Base-by-base conservation (phyloP, 257 asterid species). In the Henckelia pumila region DNA sequence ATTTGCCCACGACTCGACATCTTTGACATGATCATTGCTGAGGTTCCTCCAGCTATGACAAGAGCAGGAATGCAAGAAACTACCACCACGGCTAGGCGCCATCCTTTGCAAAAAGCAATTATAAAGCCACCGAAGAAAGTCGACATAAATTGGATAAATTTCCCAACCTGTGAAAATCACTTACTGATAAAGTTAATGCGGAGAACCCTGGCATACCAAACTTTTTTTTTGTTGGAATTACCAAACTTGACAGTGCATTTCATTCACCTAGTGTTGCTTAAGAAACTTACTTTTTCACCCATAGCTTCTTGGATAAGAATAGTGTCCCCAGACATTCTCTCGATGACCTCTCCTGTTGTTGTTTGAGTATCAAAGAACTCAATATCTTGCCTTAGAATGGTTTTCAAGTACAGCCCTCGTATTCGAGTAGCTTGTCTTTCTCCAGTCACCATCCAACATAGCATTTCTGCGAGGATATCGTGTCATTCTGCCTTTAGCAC, bases 271-370 rank as follows among this genome's bases (percentile, higher is more conserved):
- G 3, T 17, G 13, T 28, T 71, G 32, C 25, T 49, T 20, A 29
- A 32, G 5, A 53, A 44, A 7, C 63, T 68, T 59, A 90, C 96
- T 63, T 91, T 91, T 78, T 84, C 95, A 0, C 96, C 92, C 89
- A 91, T 84, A 61, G 97, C 96, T 22, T 91, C 95, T 80, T 91
- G 97, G 50, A 91, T 86, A 67, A 87, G 87, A 69, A 82, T 76
- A 14, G 87, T 81, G 63, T 84, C 88, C 5, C 91, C 95, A 13
- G 91, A 84, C 85, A 84, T 84, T 29, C 88, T 76, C 44, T 84
- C 86, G 19, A 87, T 79, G 22, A 84, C 75, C 67, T 87, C 91
- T 63, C 95, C 95, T 0, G 89, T 83, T n/a, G 81, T 69, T 7
- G 91, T 79, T 79, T 87, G 78, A 8, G 91, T 84, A 69, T 87